Evolutionary conservation across 2,329 filamentous ascomycete species (phyloP).

Genomic region (Ophiostoma piceae): DNA sequence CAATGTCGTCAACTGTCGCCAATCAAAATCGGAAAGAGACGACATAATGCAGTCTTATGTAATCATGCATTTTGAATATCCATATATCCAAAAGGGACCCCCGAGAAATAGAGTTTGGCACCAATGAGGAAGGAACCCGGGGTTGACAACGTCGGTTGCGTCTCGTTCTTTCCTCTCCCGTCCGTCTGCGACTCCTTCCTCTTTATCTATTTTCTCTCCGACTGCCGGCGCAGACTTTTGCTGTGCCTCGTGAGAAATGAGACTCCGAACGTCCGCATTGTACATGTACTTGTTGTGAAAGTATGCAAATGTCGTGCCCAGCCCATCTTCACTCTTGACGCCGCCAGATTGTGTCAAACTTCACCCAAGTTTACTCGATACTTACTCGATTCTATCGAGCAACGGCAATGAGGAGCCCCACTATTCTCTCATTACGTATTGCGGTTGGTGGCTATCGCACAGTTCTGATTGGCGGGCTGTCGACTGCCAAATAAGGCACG

Average conservation of each 20-base stretch:
- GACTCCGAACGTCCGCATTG: background rate
- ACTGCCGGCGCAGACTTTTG: background rate
- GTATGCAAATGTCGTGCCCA: background rate
- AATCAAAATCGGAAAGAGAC: background rate
- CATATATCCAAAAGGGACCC: background rate
- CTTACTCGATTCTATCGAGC: slow-evolving; percentile 16
- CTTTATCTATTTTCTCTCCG: background rate
- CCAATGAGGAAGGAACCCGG: background rate
- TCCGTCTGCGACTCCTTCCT: background rate
- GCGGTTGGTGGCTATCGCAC: slow-evolving; percentile 5
- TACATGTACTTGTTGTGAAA: background rate
- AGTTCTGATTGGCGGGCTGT: slow-evolving; percentile 16
- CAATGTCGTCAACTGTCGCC: background rate
- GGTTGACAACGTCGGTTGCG: background rate
- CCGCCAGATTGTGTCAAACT: slow-evolving; percentile 1
- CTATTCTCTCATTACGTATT: slow-evolving; percentile 23
- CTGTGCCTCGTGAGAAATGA: background rate
- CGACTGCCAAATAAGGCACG: background rate
- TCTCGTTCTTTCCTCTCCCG: background rate
- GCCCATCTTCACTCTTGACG: background rate
- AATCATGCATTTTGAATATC: background rate
- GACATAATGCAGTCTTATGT: background rate
- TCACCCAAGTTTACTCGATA: too few relatives aligned
- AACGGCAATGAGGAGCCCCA: background rate
- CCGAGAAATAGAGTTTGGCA: background rate